Percentiles rank a stretch among this genome's conserved stretches.
phyloP scores from a whole-genome alignment of 2,329 filamentous ascomycete species.

The Zasmidium angulare region DNA sequence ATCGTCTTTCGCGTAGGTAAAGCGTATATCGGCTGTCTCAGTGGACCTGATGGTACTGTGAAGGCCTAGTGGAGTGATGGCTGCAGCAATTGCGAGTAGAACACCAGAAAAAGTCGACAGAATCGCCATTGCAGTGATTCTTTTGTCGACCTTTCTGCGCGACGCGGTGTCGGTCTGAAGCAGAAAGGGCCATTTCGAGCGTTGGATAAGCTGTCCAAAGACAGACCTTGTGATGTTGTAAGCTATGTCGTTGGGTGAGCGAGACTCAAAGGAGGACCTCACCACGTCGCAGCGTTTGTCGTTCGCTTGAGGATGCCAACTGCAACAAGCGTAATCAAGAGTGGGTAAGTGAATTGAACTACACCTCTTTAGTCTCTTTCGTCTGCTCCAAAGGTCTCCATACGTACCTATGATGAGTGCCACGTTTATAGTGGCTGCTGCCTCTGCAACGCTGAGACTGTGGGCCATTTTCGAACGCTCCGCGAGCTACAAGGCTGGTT shows the following conservation, averaged over 20 bases:
- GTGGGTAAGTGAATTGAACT: slow-evolving; percentile 11
- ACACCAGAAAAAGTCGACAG: background rate
- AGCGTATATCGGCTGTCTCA: background rate
- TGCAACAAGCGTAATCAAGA: slow-evolving; percentile 8
- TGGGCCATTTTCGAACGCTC: background rate
- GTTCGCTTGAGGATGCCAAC: slow-evolving; percentile 7
- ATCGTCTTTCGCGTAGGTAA: slow-evolving; percentile 5
- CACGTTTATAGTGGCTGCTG: slow-evolving; percentile 10
- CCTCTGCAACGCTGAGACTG: slow-evolving; percentile 6
- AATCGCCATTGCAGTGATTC: slow-evolving; percentile 1
- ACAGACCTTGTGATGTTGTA: background rate
- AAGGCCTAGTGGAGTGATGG: slow-evolving; percentile 7
- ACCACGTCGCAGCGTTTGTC: slow-evolving; percentile 12
- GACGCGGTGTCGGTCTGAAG: slow-evolving; percentile 7
- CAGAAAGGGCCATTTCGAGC: slow-evolving; percentile 9
- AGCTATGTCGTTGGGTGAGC: background rate
- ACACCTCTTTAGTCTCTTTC: background rate
- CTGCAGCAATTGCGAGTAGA: slow-evolving; percentile 8
- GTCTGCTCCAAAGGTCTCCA: background rate
- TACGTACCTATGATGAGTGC: slow-evolving; percentile 7
- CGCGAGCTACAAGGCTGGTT: background rate
- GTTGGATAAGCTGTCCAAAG: slow-evolving; percentile 11
- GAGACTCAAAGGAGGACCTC: background rate
- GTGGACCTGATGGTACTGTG: background rate
- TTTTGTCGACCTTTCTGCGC: slow-evolving; percentile 8